phyloP scores from a whole-genome alignment of 2,329 filamentous ascomycete species.

The Fusarium staphyleae region DNA sequence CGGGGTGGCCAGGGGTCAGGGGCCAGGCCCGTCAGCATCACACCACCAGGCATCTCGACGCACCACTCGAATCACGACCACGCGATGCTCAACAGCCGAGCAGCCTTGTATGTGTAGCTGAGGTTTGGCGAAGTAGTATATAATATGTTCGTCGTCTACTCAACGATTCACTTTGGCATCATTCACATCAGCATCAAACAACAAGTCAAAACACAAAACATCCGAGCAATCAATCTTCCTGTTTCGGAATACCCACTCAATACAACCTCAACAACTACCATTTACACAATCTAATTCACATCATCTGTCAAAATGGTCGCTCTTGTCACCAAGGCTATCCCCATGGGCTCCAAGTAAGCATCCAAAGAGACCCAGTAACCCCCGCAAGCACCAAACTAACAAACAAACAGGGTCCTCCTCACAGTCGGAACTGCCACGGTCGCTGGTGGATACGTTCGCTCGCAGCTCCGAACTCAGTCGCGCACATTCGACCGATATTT shows the following conservation, averaged over 20 bases:
- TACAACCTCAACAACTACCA: neutral
- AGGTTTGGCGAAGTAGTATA: constrained; percentile 1
- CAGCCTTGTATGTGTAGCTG: neutral
- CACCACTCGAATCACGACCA: constrained; percentile 29
- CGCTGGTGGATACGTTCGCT: constrained; percentile 20
- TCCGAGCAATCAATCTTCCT: too few relatives aligned
- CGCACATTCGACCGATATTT: constrained; percentile 35
- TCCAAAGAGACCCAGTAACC: neutral
- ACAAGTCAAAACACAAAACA: neutral
- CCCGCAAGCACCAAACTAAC: constrained; percentile 6
- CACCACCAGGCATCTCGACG: constrained; percentile 12
- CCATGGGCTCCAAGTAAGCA: constrained; percentile 29
- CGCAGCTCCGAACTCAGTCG: constrained; percentile 28
- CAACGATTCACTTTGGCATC: neutral
- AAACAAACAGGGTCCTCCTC: constrained; percentile 28
- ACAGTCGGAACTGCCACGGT: constrained; percentile 34
- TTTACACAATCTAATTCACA: neutral
- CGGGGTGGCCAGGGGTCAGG: constrained; percentile 19
- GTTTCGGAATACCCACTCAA: neutral
- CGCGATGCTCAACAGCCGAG: constrained; percentile 8
- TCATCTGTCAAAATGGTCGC: constrained; percentile 35
- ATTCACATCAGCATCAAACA: neutral
- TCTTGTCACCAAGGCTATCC: constrained; percentile 21
- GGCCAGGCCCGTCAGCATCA: constrained; percentile 6
- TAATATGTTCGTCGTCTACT: neutral